Evolutionary conservation across 352 stramenopile genomes (phyloP).

Genomic region (Pythium oligandrum): DNA sequence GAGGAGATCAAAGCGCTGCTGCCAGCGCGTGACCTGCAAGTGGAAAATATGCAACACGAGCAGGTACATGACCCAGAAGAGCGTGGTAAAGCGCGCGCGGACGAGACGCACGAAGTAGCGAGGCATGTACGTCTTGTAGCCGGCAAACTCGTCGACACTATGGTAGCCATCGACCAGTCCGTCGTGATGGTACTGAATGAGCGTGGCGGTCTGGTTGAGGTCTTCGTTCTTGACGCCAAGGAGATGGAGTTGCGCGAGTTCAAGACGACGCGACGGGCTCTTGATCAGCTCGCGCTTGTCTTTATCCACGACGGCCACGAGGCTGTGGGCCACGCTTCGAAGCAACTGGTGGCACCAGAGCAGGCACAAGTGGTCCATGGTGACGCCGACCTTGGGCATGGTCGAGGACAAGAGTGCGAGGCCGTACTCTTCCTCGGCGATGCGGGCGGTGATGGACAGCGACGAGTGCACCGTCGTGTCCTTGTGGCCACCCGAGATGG

Average conservation of each 20-base stretch:
- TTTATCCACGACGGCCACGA: conserved; percentile 56
- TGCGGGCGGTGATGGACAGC: conserved; percentile 26
- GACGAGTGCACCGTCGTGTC: conserved; percentile 70
- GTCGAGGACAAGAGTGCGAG: conserved; percentile 51
- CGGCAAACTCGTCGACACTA: conserved; percentile 31
- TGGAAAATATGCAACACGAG: conserved; percentile 61
- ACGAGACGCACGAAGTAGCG: conserved; percentile 46
- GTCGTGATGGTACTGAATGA: conserved; percentile 29
- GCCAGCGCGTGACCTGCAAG: conserved; percentile 62
- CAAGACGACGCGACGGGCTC: conserved; percentile 32
- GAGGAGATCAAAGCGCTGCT: conserved; percentile 53
- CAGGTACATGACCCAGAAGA: conserved; percentile 62
- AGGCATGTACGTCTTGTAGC: conserved; percentile 41
- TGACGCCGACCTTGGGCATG: conserved; percentile 53
- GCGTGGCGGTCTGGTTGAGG: conserved; percentile 16
- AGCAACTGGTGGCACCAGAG: conserved; percentile 85
- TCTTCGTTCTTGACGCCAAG: conserved; percentile 20
- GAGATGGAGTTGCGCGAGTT: conserved; percentile 36
- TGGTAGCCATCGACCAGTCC: conserved; percentile 53
- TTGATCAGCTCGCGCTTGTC: conserved; percentile 38
- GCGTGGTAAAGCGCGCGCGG: conserved; percentile 32
- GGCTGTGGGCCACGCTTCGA: conserved; percentile 48
- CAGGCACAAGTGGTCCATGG: conserved; percentile 79
- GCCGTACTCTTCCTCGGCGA: conserved; percentile 22
- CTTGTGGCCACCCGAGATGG: conserved; percentile 77